Percentiles rank a stretch among this genome's conserved stretches.
Conservation (phyloP, 2,329 filamentous ascomycete genomes). For the Arachnomyces sp. region DNA sequence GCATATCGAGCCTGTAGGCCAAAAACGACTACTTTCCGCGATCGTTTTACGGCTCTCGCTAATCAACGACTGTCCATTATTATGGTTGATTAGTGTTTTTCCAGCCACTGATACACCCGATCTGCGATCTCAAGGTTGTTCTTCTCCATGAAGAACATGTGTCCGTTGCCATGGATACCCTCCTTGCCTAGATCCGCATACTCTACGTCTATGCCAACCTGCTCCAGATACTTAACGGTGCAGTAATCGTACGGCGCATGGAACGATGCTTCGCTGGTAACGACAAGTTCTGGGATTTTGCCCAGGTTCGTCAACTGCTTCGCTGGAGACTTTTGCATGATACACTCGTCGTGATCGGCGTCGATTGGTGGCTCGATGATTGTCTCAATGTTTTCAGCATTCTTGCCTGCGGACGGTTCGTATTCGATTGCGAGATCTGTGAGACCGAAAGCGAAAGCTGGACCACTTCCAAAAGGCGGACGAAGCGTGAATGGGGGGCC, state of each 20-base stretch:
- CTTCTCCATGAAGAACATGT: slow-evolving; percentile 34
- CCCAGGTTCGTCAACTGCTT: slow-evolving; percentile 43
- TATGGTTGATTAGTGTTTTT: not conserved
- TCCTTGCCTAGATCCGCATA: slow-evolving; percentile 39
- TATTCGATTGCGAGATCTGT: slow-evolving; percentile 14
- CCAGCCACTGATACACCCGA: slow-evolving; percentile 9
- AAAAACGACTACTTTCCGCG: too few species aligned
- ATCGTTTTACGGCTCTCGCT: too few species aligned
- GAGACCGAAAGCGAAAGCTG: slow-evolving; percentile 14
- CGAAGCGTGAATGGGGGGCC: slow-evolving; percentile 39
- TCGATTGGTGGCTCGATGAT: not conserved
- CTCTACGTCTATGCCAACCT: slow-evolving; percentile 43
- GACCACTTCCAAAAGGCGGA: slow-evolving; percentile 8
- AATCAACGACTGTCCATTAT: too few species aligned
- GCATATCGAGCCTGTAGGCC: too few species aligned
- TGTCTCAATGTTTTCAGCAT: slow-evolving; percentile 10
- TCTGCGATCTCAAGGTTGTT: slow-evolving; percentile 15
- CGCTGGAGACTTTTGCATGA: slow-evolving; percentile 32
- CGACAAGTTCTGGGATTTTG: slow-evolving; percentile 41
- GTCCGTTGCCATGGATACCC: slow-evolving; percentile 48
- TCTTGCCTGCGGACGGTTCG: slow-evolving; percentile 10
- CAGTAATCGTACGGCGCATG: slow-evolving; percentile 51
- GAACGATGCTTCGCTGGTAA: slow-evolving; percentile 48
- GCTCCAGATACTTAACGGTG: slow-evolving; percentile 44
- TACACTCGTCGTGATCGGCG: slow-evolving; percentile 20